Evolutionary conservation across 176 grass and related monocot species (phyloP).

Genomic region (Urochloa ruziziensis): DNA sequence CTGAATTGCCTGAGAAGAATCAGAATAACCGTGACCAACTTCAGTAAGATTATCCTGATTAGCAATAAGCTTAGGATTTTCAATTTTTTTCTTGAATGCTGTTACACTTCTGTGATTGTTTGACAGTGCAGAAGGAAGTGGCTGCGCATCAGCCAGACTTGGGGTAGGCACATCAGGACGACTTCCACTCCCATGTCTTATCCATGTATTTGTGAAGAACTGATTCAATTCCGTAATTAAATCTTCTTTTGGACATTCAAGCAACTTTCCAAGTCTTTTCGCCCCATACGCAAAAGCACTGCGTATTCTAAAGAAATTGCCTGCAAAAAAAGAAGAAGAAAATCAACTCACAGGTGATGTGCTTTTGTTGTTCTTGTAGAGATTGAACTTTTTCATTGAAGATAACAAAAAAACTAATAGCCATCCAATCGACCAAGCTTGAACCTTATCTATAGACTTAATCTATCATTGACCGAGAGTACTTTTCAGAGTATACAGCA

Average conservation of each 20-base stretch:
- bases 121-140: slow-evolving; percentile 44
- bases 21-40: slow-evolving; percentile 38
- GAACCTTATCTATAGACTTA: neutral
- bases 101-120: slow-evolving; percentile 39
- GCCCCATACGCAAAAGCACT: slow-evolving; percentile 89
- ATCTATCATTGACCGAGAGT: slow-evolving; percentile 12
- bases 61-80: slow-evolving; percentile 41
- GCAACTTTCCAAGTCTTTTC: slow-evolving; percentile 66
- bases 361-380: neutral
- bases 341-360: neutral
- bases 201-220: slow-evolving; percentile 86
- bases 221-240: slow-evolving; percentile 65
- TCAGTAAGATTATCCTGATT: slow-evolving; percentile 44
- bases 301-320: slow-evolving; percentile 97
- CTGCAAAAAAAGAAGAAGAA: slow-evolving; percentile 38
- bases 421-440: neutral
- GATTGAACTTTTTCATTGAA: slow-evolving; percentile 11
- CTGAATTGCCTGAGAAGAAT: slow-evolving; percentile 38
- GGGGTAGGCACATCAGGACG: slow-evolving; percentile 52
- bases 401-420: slow-evolving; percentile 1
- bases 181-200: slow-evolving; percentile 65
- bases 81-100: slow-evolving; percentile 38
- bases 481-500: no score
- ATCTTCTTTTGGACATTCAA: slow-evolving; percentile 76
- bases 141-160: slow-evolving; percentile 33